Evolutionary conservation across 2,329 filamentous ascomycete species (phyloP).

Genomic region (Ophiocordyceps unilateralis): DNA sequence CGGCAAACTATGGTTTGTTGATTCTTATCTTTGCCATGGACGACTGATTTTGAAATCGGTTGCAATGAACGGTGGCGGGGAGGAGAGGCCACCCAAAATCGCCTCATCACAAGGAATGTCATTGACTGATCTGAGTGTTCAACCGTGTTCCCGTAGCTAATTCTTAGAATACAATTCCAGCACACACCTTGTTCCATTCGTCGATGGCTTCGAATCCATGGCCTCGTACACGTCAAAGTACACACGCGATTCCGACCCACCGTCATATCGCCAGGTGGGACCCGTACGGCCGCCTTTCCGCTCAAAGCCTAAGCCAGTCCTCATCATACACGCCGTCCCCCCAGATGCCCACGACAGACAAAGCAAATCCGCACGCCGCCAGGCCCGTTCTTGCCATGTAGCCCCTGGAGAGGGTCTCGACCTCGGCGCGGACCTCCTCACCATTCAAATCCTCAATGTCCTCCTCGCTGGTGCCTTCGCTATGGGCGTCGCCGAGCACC

Average conservation of each 20-base stretch:
- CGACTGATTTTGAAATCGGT: too few relatives aligned
- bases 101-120: too few relatives aligned
- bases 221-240: not conserved
- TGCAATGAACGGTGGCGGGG: too few relatives aligned
- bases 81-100: too few relatives aligned
- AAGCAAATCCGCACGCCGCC: conserved; percentile 37
- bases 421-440: conserved; percentile 40
- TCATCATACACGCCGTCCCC: conserved; percentile 33
- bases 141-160: too few relatives aligned
- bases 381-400: conserved; percentile 36
- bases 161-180: too few relatives aligned
- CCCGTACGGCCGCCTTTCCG: not conserved
- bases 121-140: too few relatives aligned
- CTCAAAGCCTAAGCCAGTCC: not conserved
- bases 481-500: conserved; percentile 39
- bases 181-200: not conserved
- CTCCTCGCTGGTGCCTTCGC: conserved; percentile 31
- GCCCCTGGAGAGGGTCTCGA: conserved; percentile 36
- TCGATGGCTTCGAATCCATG: not conserved
- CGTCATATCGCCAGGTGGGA: too few relatives aligned
- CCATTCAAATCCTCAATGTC: conserved; percentile 39
- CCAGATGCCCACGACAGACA: conserved; percentile 50
- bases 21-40: too few relatives aligned
- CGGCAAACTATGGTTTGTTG: too few relatives aligned
- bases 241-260: not conserved